Conservation (phyloP, 2,329 filamentous ascomycete genomes). For the Cordyceps cicadae region DNA sequence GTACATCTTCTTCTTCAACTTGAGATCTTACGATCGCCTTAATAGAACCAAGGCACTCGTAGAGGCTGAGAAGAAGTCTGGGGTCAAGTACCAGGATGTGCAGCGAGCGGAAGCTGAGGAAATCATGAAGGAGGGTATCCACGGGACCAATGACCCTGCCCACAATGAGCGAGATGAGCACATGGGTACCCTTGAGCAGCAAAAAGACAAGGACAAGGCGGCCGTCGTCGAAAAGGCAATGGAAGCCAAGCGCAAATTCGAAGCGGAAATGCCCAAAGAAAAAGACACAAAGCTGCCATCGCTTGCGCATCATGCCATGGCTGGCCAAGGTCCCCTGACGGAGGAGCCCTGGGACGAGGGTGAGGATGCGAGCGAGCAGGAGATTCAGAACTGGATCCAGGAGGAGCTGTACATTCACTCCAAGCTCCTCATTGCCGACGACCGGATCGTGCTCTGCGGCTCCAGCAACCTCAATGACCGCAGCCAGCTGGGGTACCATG, state of each 20-base stretch:
- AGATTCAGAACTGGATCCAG: constrained; percentile 84
- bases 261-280: constrained; percentile 35
- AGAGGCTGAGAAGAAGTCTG: constrained; percentile 70
- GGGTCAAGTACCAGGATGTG: constrained; percentile 75
- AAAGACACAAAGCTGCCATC: constrained; percentile 30
- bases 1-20: constrained; percentile 88
- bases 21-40: constrained; percentile 85
- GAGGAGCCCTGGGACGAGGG: constrained; percentile 74
- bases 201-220: constrained; percentile 29
- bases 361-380: constrained; percentile 56
- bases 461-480: constrained; percentile 90
- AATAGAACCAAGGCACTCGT: constrained; percentile 70
- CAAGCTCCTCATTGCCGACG: constrained; percentile 84
- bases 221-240: constrained; percentile 28
- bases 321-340: constrained; percentile 46
- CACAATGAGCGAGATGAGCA: constrained; percentile 40
- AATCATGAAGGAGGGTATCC: constrained; percentile 69
- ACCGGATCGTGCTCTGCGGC: constrained; percentile 75
- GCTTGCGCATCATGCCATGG: constrained; percentile 77
- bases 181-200: constrained; percentile 34
- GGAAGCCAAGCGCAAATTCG: constrained; percentile 45
- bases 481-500: constrained; percentile 77
- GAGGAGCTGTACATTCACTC: constrained; percentile 94
- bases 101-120: constrained; percentile 84
- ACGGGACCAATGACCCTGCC: constrained; percentile 42